These are phyloP conservation scores for Pleurotus cornucopiae DNA, from an alignment of 768 basidiomycete genomes.

Conservation along the genomic window DNA sequence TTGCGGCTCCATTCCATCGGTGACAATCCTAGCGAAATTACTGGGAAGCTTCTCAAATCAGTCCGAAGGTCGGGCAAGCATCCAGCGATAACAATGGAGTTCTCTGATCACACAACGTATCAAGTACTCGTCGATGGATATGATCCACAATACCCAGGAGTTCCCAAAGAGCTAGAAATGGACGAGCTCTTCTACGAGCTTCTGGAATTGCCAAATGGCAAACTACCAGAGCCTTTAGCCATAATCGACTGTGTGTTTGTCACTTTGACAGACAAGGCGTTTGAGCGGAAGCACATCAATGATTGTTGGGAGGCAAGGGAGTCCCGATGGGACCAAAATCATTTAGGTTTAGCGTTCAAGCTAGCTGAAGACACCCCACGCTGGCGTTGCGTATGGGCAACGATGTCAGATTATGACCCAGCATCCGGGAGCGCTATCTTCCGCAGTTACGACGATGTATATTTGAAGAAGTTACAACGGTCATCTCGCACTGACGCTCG, in stretches of 20 bases:
- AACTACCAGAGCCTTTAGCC: constrained; percentile 30
- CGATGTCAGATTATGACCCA: constrained; percentile 46
- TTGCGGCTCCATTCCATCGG: constrained; percentile 28
- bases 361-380: constrained; percentile 34
- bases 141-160: constrained; percentile 47
- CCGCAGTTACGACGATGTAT: constrained; percentile 59
- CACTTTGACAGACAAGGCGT: constrained; percentile 56
- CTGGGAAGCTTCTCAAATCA: constrained; percentile 39
- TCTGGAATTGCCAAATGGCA: constrained; percentile 21
- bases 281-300: constrained; percentile 32
- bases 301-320: constrained; percentile 19
- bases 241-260: constrained; percentile 51
- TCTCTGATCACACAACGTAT: constrained; percentile 36
- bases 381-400: constrained; percentile 70
- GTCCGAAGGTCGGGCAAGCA: constrained; percentile 38
- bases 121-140: constrained; percentile 64
- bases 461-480: constrained; percentile 42
- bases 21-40: constrained; percentile 20
- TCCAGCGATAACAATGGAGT: constrained; percentile 44
- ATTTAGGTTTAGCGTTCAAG: constrained; percentile 50
- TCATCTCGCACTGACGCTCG: constrained; percentile 21
- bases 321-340: constrained; percentile 41
- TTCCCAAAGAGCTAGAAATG: constrained; percentile 60
- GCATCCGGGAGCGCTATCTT: constrained; percentile 38
- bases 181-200: constrained; percentile 36